Base-by-base conservation (phyloP, 164 flowering plant genomes). In the Cinnamomum chago region DNA sequence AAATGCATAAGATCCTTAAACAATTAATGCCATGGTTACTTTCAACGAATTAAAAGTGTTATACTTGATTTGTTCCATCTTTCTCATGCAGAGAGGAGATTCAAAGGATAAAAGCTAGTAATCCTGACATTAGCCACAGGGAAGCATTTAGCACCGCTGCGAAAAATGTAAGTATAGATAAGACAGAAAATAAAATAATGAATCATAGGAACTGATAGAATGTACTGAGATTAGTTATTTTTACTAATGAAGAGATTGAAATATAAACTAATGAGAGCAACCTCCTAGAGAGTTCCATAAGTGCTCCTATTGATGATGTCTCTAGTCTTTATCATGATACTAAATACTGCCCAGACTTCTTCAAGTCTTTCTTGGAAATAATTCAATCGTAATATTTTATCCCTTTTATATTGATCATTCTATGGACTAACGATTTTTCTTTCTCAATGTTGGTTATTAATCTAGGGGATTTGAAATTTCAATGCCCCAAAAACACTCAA, bases 71-170 rank as follows among this genome's bases (percentile, higher is more conserved):
- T 17, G 14, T 33, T 28, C 17, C 47, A 3, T 35, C 67, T 18
- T 50, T 58, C 15, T 70, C 64, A 52, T 55, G 30, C 79, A 86
- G 89, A 82, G 89, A 86, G 76, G 89, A 86, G 78, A 86, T 86
- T 70, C 89, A 86, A 76, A 86, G 89, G 87, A 86, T 86, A 72
- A 86, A 86, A 78, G 86, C 89, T 50, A 80, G 80, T 55, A 86
- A 84, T 68, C 89, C 89, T 27, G 87, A 84, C 58, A 86, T 86
- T 62, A 86, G 80, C 78, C 89, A 86, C 79, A 79, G 81, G 68
- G 86, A 86, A 75, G 89, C 89, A 12, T 86, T 86, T 62, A 86
- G 89, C 76, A 81, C 85, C n/a, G 89, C 89, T 18, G 87, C 89
- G 23, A 86, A 86, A 76, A 86, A 86, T 75, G 89, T 86, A 71